Evolutionary conservation across 441 rosid species (phyloP).

Genomic region (Jatropha podagrica): DNA sequence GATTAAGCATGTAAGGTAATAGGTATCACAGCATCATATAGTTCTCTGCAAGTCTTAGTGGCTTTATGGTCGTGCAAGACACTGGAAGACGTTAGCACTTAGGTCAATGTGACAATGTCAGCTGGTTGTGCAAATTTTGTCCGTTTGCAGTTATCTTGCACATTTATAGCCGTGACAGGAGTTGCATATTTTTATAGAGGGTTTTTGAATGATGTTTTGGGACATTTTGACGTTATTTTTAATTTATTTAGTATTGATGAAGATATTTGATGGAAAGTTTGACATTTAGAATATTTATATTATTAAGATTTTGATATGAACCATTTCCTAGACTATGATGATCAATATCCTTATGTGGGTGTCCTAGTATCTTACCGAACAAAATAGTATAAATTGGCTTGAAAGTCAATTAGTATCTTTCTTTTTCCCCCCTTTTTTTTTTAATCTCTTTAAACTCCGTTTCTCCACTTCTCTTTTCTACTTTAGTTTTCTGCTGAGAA

Average conservation of each 20-base stretch:
- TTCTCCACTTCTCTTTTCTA: no score
- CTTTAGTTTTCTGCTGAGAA: background rate
- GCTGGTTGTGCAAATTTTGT: background rate
- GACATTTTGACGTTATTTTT: background rate
- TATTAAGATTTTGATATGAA: background rate
- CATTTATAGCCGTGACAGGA: background rate
- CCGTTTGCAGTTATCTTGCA: background rate
- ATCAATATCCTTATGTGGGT: background rate
- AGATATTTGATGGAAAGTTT: background rate
- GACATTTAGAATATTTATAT: background rate
- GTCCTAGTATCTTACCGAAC: no score
- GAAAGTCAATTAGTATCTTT: no score
- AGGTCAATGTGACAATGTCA: background rate
- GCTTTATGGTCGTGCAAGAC: background rate
- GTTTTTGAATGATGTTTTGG: background rate
- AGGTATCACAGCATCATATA: background rate
- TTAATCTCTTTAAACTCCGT: no score
- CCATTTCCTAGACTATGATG: background rate
- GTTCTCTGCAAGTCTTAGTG: background rate
- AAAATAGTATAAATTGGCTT: no score
- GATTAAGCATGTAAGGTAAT: background rate
- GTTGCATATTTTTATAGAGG: background rate
- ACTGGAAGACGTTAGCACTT: background rate
- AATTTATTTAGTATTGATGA: background rate
- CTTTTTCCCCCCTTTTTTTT: no score